Evolutionary conservation across 2,329 filamentous ascomycete genomes (phyloP), one percentile per base, ranked within the genome.

Genomic region (Sarocladium brachiariae): DNA sequence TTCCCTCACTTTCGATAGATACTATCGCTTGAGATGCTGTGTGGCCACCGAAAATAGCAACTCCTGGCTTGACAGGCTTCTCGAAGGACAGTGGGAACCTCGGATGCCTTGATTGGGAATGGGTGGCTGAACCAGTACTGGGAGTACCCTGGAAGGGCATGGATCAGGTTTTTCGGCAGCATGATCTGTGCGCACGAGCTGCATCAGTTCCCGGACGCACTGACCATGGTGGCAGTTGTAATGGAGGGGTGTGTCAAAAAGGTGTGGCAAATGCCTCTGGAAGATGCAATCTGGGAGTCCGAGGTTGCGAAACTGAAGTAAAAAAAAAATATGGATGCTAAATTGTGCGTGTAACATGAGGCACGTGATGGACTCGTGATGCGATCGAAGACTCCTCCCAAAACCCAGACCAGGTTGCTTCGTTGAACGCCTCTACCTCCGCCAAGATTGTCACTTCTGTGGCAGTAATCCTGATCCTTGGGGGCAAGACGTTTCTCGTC

Each of bases 81-180:
- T 43, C 21, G 39, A 43, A 43, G n/a, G 39, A n/a, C 39, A 14
- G 39, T n/a, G 4, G 25, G 25, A 21, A 47, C 25, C 27, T 47
- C 43, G 43, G 43, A 47, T 47, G 43, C 43, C 43, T 33, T 16
- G n/a, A 47, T 47, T 33, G 43, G 43, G 43, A 47, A 31, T 30
- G 3, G 43, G 43, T 47, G 16, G 25, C 43, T 47, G 27, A 13
- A 5, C 27, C 11, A 25, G 3, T 19, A 19, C 33, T 9, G n/a
- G 27, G 27, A 30, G 13, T 30, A 30, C 7, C 27, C 27, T 30
- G 27, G 27, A n/a, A n/a, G n/a, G n/a, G n/a, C n/a, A n/a, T n/a
- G n/a, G n/a, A n/a, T 13, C 27, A n/a, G 33, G 14, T 39, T 9
- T 13, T 19, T 39, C 13, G 13, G 7, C 18, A 47, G 11, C 3